These are phyloP conservation scores for Saturnispora quitensis DNA, from an alignment of 805 yeast species.

Conservation along the genomic window DNA sequence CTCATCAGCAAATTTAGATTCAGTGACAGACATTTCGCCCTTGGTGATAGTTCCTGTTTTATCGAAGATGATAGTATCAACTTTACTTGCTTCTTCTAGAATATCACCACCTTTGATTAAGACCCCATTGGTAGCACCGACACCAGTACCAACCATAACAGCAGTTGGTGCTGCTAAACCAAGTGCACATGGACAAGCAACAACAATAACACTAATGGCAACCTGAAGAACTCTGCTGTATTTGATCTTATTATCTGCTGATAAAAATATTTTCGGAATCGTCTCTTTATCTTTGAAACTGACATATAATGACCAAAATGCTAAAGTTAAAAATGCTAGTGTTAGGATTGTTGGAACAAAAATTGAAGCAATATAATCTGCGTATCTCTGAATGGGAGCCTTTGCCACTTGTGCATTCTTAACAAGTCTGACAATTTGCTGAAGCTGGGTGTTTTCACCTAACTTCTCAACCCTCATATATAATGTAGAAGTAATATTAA, in stretches of 20 bases:
- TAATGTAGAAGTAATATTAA: slow-evolving; percentile 69
- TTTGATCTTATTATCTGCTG: slow-evolving; percentile 15
- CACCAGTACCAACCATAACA: slow-evolving; percentile 97
- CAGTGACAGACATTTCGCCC: slow-evolving; percentile 55
- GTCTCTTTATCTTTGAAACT: slow-evolving; percentile 8
- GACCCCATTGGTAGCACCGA: slow-evolving; percentile 85
- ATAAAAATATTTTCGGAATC: slow-evolving; percentile 23
- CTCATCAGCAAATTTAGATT: slow-evolving; percentile 16
- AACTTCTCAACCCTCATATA: slow-evolving; percentile 60
- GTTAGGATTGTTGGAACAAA: slow-evolving; percentile 72
- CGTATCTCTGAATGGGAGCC: slow-evolving; percentile 86
- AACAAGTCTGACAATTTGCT: slow-evolving; percentile 79
- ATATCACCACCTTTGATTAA: slow-evolving; percentile 89
- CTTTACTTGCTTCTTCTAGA: slow-evolving; percentile 59
- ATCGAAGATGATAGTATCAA: slow-evolving; percentile 71
- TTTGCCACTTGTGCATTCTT: slow-evolving; percentile 80
- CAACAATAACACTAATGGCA: slow-evolving; percentile 87
- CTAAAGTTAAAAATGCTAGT: slow-evolving; percentile 59
- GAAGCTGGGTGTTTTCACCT: slow-evolving; percentile 78
- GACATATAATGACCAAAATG: slow-evolving; percentile 43
- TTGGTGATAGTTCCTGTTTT: slow-evolving; percentile 93
- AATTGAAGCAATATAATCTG: slow-evolving; percentile 74
- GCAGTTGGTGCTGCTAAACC: slow-evolving; percentile 99
- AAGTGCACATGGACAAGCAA: slow-evolving; percentile 97
- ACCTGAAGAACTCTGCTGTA: slow-evolving; percentile 42